These are phyloP conservation scores for Boletus subparvulus DNA, from an alignment of 768 basidiomycete genomes.

Conservation along the genomic window DNA sequence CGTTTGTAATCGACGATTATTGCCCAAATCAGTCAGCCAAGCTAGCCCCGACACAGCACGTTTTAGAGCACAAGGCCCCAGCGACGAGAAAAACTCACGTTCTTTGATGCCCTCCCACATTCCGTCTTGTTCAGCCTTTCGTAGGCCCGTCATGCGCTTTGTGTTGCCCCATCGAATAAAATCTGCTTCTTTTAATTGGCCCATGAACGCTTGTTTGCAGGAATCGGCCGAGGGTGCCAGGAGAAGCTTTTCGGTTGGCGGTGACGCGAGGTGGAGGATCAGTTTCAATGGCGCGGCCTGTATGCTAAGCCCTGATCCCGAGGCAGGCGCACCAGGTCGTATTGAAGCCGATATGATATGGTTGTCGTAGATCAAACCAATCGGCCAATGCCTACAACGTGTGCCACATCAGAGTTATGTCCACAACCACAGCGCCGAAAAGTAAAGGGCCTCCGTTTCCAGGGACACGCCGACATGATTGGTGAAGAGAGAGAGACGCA, in stretches of 20 bases:
- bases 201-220: conserved; percentile 94
- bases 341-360: conserved; percentile 64
- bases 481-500: not conserved
- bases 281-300: conserved; percentile 64
- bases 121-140: conserved; percentile 91
- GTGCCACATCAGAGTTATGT: conserved; percentile 9
- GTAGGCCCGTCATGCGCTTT: conserved; percentile 85
- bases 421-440: not conserved
- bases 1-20: conserved; percentile 13
- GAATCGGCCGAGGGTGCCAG: conserved; percentile 78
- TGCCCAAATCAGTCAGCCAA: conserved; percentile 23
- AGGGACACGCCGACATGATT: not conserved
- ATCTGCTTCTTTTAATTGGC: conserved; percentile 94
- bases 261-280: conserved; percentile 82
- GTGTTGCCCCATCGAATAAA: conserved; percentile 97
- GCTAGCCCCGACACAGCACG: conserved; percentile 12
- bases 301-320: conserved; percentile 41
- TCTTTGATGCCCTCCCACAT: conserved; percentile 97
- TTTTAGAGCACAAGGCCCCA: conserved; percentile 22
- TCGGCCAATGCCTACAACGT: conserved; percentile 90
- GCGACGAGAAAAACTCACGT: conserved; percentile 55
- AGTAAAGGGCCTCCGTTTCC: not conserved
- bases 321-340: conserved; percentile 38
- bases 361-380: conserved; percentile 91
- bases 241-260: conserved; percentile 83